These are phyloP conservation scores for Pichia sp. DNA, from an alignment of 1,139 yeast species.

Conservation along the genomic window DNA sequence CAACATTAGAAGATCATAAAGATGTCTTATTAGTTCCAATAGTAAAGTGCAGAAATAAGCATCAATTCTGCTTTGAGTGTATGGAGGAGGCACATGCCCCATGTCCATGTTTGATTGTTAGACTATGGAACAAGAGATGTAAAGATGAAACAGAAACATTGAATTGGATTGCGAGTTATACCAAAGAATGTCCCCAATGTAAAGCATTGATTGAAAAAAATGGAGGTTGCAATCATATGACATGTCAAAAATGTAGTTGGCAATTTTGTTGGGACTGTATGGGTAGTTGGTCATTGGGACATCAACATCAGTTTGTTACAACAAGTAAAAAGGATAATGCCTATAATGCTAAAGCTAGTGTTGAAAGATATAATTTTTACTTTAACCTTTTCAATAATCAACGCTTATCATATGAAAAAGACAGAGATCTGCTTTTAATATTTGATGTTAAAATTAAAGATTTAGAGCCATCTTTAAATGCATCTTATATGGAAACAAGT, in stretches of 20 bases:
- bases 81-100: constrained; percentile 73
- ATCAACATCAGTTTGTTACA: constrained; percentile 44
- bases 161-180: constrained; percentile 83
- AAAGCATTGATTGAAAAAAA: constrained; percentile 51
- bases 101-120: constrained; percentile 65
- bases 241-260: constrained; percentile 65
- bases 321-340: constrained; percentile 24
- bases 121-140: constrained; percentile 72
- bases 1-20: constrained; percentile 29
- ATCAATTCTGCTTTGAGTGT: constrained; percentile 77
- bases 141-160: constrained; percentile 84
- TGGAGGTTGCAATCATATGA: constrained; percentile 97
- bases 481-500: constrained; percentile 89
- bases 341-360: constrained; percentile 8
- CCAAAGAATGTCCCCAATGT: constrained; percentile 77
- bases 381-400: constrained; percentile 73
- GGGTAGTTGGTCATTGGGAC: constrained; percentile 81
- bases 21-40: constrained; percentile 44
- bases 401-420: constrained; percentile 70
- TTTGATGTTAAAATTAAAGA: constrained; percentile 60
- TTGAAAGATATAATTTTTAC: constrained; percentile 69
- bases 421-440: constrained; percentile 51
- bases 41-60: constrained; percentile 60
- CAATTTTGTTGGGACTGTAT: constrained; percentile 95
- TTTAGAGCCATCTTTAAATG: constrained; percentile 54